phyloP scores from a whole-genome alignment of 176 grass and related monocot species.

The Bolboschoenus planiculmis region DNA sequence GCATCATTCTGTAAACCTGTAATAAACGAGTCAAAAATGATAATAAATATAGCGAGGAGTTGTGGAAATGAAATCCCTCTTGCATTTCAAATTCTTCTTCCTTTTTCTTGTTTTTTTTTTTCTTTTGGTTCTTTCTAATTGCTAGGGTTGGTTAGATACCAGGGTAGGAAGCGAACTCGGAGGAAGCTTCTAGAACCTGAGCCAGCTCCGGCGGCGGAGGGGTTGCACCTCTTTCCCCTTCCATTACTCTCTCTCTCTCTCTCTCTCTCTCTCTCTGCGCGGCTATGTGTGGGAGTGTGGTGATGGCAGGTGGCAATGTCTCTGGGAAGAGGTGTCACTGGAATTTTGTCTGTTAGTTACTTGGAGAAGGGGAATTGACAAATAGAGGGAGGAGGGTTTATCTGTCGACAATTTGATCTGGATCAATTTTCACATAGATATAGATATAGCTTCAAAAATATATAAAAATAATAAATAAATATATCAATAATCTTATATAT shows the following conservation, averaged over 20 bases:
- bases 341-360: neutral
- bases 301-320: neutral
- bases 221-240: slow-evolving; percentile 31
- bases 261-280: neutral
- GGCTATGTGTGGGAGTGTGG: neutral
- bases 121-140: neutral
- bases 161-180: slow-evolving; percentile 69
- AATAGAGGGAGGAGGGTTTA: neutral
- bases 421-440: too few species aligned
- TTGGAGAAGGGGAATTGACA: neutral
- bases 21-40: slow-evolving; percentile 8
- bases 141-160: slow-evolving; percentile 12
- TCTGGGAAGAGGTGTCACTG: neutral
- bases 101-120: neutral
- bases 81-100: neutral
- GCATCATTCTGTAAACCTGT: slow-evolving; percentile 66
- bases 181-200: slow-evolving; percentile 47
- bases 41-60: neutral
- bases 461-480: too few species aligned
- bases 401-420: too few species aligned
- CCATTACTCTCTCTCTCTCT: neutral
- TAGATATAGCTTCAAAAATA: too few species aligned
- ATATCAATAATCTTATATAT: too few species aligned
- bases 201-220: slow-evolving; percentile 31
- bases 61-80: neutral